phyloP scores from a whole-genome alignment of 805 yeast species.

The Brettanomyces bruxellensis region DNA sequence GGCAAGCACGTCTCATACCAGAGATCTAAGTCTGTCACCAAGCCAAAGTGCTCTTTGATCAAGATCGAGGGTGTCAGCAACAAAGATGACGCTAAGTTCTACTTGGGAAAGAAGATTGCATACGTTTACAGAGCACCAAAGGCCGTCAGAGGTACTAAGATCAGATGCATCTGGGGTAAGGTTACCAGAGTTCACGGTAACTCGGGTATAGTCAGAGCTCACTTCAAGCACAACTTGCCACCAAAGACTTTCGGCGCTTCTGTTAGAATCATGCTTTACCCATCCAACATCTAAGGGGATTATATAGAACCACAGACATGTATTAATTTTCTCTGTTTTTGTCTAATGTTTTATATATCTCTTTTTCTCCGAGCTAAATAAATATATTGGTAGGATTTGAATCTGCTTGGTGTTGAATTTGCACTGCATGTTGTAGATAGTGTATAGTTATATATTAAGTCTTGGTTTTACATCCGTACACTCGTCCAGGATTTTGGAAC shows the following conservation, averaged over 20 bases:
- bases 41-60: constrained; percentile 96
- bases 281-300: constrained; percentile 87
- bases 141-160: constrained; percentile 97
- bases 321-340: constrained; percentile 1
- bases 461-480: too few species aligned
- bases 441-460: neutral
- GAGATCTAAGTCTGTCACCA: constrained; percentile 96
- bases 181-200: constrained; percentile 98
- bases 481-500: too few species aligned
- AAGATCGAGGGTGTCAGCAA: constrained; percentile 92
- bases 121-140: constrained; percentile 98
- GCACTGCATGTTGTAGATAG: neutral
- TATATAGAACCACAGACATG: neutral
- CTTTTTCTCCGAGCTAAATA: neutral
- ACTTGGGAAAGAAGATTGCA: constrained; percentile 99
- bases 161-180: constrained; percentile 99
- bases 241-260: constrained; percentile 99
- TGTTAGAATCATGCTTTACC: constrained; percentile 99
- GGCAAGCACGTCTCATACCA: constrained; percentile 99
- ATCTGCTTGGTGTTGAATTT: too few species aligned
- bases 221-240: constrained; percentile 98
- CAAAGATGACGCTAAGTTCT: constrained; percentile 95
- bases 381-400: neutral
- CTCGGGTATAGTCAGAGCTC: constrained; percentile 97
- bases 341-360: constrained; percentile 1